Percentiles rank a stretch among this genome's conserved stretches.
Evolutionary conservation across 345 rosid species (phyloP).

Genomic region (Syzygium aqueum): DNA sequence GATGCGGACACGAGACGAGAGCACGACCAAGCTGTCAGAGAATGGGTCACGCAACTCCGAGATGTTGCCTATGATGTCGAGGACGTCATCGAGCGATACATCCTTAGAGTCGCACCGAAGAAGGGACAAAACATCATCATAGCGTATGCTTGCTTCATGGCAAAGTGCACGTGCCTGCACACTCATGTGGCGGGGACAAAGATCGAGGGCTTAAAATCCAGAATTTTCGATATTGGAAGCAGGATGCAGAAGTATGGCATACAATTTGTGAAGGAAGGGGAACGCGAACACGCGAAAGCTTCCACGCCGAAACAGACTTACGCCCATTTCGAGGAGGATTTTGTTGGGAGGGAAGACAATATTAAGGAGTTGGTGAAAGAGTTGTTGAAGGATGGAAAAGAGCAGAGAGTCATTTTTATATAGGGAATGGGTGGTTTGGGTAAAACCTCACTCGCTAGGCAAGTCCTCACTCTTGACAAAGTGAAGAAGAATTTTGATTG

Average conservation of each 20-base stretch:
- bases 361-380: constrained; percentile 5
- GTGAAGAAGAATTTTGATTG: constrained; percentile 12
- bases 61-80: constrained; percentile 6
- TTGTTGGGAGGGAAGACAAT: constrained; percentile 24
- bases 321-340: constrained; percentile 8
- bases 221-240: constrained; percentile 15
- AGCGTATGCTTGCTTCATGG: too few relatives aligned
- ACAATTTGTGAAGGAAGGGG: not conserved
- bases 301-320: constrained; percentile 6
- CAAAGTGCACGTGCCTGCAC: too few relatives aligned
- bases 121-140: too few relatives aligned
- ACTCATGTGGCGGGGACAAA: constrained; percentile 4
- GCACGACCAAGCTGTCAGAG: not conserved
- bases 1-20: constrained; percentile 7
- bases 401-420: constrained; percentile 7
- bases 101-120: not conserved
- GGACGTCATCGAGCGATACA: constrained; percentile 3
- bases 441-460: constrained; percentile 36
- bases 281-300: not conserved
- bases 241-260: constrained; percentile 28
- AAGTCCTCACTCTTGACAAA: constrained; percentile 5
- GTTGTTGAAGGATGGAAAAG: constrained; percentile 3
- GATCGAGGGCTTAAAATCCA: constrained; percentile 19
- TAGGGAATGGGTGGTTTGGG: constrained; percentile 52
- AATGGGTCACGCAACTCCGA: constrained; percentile 1